A percentile compares a stretch with the other conserved stretches of the same genome.
Conservation (phyloP, 768 basidiomycete species). For the Butyriboletus loyo region DNA sequence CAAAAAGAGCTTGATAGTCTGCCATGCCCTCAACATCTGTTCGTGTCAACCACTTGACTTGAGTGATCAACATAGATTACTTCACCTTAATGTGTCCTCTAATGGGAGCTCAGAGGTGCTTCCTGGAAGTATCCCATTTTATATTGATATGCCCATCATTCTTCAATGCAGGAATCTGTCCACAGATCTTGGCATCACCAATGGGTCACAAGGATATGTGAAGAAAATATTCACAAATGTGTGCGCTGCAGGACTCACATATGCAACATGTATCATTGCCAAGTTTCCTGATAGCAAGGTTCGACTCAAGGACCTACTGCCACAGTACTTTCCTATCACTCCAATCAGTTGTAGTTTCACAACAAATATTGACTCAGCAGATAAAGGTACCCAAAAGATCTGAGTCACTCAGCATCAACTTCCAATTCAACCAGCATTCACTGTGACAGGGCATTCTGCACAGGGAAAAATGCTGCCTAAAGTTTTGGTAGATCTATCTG, state of each 20-base stretch:
- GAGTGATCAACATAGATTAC: too few relatives aligned
- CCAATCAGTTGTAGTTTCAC: constrained; percentile 10
- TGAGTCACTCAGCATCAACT: constrained; percentile 14
- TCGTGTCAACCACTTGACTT: too few relatives aligned
- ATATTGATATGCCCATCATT: constrained; percentile 32
- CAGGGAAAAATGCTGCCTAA: too few relatives aligned
- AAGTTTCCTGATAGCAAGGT: constrained; percentile 21
- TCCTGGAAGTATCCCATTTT: too few relatives aligned
- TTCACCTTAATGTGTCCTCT: too few relatives aligned
- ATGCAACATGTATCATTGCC: neutral
- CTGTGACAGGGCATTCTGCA: too few relatives aligned
- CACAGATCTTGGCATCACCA: constrained; percentile 30
- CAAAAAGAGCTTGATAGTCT: too few relatives aligned
- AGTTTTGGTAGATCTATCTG: too few relatives aligned
- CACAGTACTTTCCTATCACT: constrained; percentile 13
- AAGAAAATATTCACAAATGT: neutral
- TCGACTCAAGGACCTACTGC: constrained; percentile 12
- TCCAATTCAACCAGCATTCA: too few relatives aligned
- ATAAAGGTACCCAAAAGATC: neutral
- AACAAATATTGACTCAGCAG: neutral
- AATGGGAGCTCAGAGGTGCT: too few relatives aligned
- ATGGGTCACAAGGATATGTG: constrained; percentile 30
- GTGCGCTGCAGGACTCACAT: neutral
- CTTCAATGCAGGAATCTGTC: constrained; percentile 24
- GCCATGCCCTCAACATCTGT: too few relatives aligned